These are phyloP conservation scores for Xylaria sp. DNA, from an alignment of 2,329 filamentous ascomycete species.

Conservation along the genomic window DNA sequence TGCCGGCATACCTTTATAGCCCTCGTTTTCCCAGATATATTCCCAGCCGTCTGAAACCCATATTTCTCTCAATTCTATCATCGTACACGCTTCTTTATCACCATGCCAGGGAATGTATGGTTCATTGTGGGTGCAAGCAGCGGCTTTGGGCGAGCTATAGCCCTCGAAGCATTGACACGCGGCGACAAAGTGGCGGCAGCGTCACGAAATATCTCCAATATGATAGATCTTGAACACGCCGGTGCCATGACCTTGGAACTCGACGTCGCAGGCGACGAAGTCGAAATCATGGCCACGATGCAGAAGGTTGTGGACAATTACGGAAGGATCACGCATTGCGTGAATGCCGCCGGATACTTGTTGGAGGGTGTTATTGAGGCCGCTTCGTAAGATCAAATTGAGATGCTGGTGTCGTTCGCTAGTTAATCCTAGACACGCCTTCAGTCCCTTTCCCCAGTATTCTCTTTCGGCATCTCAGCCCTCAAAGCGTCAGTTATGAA, in stretches of 20 bases:
- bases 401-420: not conserved
- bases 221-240: not conserved
- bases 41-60: not conserved
- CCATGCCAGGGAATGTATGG: not conserved
- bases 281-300: not conserved
- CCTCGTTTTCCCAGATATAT: not conserved
- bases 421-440: too few species aligned
- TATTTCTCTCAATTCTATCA: not conserved
- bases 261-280: not conserved
- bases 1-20: not conserved
- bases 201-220: not conserved
- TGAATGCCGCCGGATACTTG: not conserved
- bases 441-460: not conserved
- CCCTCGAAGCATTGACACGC: not conserved
- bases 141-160: conserved; percentile 2
- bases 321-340: not conserved
- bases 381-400: not conserved
- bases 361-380: not conserved
- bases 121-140: conserved; percentile 7
- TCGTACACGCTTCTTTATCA: not conserved
- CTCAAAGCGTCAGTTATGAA: not conserved
- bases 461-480: not conserved
- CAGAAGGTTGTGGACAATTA: not conserved
- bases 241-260: not conserved
- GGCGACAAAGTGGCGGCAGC: conserved; percentile 5